phyloP scores from a whole-genome alignment of 805 yeast species.

The Kregervanrija fluxuum region DNA sequence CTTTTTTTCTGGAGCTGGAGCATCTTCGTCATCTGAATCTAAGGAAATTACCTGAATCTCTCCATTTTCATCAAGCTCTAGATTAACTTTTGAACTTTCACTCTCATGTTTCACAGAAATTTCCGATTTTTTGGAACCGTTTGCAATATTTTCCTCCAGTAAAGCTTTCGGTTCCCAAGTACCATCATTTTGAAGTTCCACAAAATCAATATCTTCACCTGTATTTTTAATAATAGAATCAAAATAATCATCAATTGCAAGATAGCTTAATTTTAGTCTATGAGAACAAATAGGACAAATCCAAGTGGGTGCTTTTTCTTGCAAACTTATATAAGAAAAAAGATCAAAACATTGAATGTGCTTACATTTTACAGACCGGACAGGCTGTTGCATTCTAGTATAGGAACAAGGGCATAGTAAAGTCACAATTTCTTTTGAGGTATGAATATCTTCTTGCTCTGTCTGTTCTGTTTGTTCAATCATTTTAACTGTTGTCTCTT shows the following conservation, averaged over 20 bases:
- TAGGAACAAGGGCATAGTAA: slow-evolving; percentile 76
- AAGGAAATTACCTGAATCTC: slow-evolving; percentile 2
- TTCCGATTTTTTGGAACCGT: slow-evolving; percentile 1
- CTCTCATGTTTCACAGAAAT: not conserved
- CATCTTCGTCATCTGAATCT: slow-evolving; percentile 5
- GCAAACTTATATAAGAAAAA: slow-evolving; percentile 61
- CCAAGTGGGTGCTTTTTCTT: slow-evolving; percentile 80
- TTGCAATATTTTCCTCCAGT: slow-evolving; percentile 1
- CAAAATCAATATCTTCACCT: slow-evolving; percentile 49
- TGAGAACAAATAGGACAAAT: slow-evolving; percentile 75
- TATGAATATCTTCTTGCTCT: slow-evolving; percentile 67
- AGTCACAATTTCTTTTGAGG: slow-evolving; percentile 52
- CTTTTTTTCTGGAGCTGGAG: not conserved
- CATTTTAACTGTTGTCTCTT: slow-evolving; percentile 35
- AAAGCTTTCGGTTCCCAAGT: slow-evolving; percentile 44
- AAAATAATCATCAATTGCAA: slow-evolving; percentile 72
- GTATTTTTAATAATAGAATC: slow-evolving; percentile 51
- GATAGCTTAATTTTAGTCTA: slow-evolving; percentile 42
- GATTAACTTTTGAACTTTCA: not conserved
- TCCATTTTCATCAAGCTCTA: not conserved
- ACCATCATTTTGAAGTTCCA: slow-evolving; percentile 67
- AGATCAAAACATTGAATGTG: slow-evolving; percentile 92
- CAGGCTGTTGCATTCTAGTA: slow-evolving; percentile 63
- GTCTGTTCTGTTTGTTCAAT: slow-evolving; percentile 29
- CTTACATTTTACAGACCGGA: slow-evolving; percentile 59